phyloP scores from a whole-genome alignment of 2,329 filamentous ascomycete genomes.

The Clarireedia monteithiana region DNA sequence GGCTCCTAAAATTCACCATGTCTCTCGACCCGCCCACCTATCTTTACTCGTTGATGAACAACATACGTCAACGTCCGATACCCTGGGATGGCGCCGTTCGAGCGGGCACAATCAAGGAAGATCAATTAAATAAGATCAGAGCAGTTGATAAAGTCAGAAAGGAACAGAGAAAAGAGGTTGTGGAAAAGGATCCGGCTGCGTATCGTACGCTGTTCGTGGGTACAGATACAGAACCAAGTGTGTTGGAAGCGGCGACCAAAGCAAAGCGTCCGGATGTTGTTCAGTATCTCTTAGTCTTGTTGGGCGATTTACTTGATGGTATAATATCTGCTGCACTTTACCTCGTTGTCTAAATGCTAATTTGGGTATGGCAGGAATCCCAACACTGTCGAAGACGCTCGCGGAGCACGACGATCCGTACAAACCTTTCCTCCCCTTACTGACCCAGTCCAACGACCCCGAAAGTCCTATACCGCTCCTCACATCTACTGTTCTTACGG shows the following conservation, averaged over 20 bases:
- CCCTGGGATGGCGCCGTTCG: conserved; percentile 96
- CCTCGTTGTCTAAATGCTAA: conserved; percentile 3
- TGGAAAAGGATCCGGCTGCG: conserved; percentile 71
- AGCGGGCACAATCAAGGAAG: conserved; percentile 87
- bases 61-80: conserved; percentile 91
- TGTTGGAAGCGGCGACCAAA: conserved; percentile 64
- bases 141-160: conserved; percentile 94
- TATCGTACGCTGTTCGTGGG: conserved; percentile 80
- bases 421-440: conserved; percentile 74
- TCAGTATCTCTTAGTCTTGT: conserved; percentile 87
- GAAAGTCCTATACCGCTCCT: conserved; percentile 83
- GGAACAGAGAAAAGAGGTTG: conserved; percentile 76
- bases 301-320: conserved; percentile 84
- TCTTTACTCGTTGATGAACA: conserved; percentile 82
- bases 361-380: conserved; percentile 54
- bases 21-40: conserved; percentile 89
- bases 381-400: conserved; percentile 68
- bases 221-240: conserved; percentile 56
- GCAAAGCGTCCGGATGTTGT: conserved; percentile 83
- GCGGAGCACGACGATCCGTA: conserved; percentile 71
- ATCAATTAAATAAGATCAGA: conserved; percentile 91
- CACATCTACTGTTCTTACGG: conserved; percentile 78
- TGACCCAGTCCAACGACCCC: conserved; percentile 63
- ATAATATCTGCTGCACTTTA: conserved; percentile 20
- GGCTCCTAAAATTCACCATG: conserved; percentile 43